A percentile compares a stretch with the other conserved stretches of the same genome.
These are phyloP conservation scores for Boletus barrowsii DNA, from an alignment of 768 basidiomycete genomes.

Conservation along the genomic window DNA sequence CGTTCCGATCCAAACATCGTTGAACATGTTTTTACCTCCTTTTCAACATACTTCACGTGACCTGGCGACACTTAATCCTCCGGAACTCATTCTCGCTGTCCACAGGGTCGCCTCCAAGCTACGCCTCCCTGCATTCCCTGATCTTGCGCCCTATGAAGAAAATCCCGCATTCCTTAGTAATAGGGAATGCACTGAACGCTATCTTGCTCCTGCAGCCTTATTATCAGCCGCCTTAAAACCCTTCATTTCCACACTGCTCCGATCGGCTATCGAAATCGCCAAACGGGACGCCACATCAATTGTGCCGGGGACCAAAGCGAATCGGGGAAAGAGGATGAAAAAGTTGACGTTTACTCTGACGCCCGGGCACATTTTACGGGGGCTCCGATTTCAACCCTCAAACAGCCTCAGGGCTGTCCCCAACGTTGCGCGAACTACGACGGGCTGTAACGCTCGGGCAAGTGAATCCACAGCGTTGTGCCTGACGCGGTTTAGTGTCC, in stretches of 20 bases:
- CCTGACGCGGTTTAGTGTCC: constrained; percentile 32
- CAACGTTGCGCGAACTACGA: neutral
- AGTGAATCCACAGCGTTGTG: constrained; percentile 26
- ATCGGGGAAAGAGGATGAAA: constrained; percentile 23
- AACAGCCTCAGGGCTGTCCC: neutral
- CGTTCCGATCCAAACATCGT: neutral
- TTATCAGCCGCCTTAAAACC: constrained; percentile 33
- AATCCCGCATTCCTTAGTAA: constrained; percentile 7
- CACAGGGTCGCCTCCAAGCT: constrained; percentile 21
- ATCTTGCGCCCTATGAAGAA: constrained; percentile 5
- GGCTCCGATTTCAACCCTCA: constrained; percentile 21
- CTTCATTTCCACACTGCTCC: constrained; percentile 34
- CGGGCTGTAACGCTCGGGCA: constrained; percentile 1
- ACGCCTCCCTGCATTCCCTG: constrained; percentile 21
- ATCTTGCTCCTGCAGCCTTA: constrained; percentile 37
- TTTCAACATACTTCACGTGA: constrained; percentile 23
- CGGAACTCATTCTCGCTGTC: constrained; percentile 30
- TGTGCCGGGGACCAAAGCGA: constrained; percentile 14
- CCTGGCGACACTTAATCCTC: constrained; percentile 18
- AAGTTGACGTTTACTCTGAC: constrained; percentile 32
- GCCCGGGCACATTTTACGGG: constrained; percentile 40
- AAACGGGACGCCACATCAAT: constrained; percentile 31
- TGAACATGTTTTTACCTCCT: constrained; percentile 4
- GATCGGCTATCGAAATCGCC: constrained; percentile 31
- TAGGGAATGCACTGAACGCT: constrained; percentile 20